Evolutionary conservation across 2,329 filamentous ascomycete genomes (phyloP).

Genomic region (Talaromyces piceae): DNA sequence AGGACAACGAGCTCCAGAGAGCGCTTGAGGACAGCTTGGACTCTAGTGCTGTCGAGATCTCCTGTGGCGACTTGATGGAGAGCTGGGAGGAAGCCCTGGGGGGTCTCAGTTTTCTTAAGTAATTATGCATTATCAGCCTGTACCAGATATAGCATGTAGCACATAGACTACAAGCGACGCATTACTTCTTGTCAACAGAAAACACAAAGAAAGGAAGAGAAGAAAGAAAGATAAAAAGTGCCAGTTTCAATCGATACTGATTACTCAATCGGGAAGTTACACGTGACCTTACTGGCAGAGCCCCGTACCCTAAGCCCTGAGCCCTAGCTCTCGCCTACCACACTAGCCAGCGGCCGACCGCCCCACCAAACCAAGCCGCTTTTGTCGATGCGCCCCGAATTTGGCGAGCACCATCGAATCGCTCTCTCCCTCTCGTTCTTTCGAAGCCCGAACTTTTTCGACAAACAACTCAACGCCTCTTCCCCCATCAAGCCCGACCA

Average conservation of each 20-base stretch:
- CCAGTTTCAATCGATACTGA: neutral
- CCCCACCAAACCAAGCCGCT: conserved; percentile 25
- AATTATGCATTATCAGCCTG: conserved; percentile 5
- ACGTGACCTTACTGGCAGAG: conserved; percentile 1
- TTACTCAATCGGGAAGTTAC: neutral
- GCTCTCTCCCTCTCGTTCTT: conserved; percentile 5
- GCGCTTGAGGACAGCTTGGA: conserved; percentile 31
- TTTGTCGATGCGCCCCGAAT: conserved; percentile 1
- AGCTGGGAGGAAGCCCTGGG: conserved; percentile 42
- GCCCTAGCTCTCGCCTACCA: conserved; percentile 31
- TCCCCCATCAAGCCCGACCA: conserved; percentile 24
- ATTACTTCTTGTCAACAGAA: too few species aligned
- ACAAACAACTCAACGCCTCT: conserved; percentile 13
- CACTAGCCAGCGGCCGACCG: conserved; percentile 15
- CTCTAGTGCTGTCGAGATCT: conserved; percentile 32
- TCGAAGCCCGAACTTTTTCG: neutral
- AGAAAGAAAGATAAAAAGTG: too few species aligned
- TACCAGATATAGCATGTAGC: neutral
- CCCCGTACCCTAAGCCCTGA: conserved; percentile 30
- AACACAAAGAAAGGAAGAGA: too few species aligned
- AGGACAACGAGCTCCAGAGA: conserved; percentile 16
- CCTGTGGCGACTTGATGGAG: conserved; percentile 39
- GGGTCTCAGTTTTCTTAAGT: conserved; percentile 28
- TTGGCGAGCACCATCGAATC: conserved; percentile 2
- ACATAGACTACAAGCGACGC: neutral